Base-by-base conservation (phyloP, 805 yeast species). In the Lipomyces starkeyi region DNA sequence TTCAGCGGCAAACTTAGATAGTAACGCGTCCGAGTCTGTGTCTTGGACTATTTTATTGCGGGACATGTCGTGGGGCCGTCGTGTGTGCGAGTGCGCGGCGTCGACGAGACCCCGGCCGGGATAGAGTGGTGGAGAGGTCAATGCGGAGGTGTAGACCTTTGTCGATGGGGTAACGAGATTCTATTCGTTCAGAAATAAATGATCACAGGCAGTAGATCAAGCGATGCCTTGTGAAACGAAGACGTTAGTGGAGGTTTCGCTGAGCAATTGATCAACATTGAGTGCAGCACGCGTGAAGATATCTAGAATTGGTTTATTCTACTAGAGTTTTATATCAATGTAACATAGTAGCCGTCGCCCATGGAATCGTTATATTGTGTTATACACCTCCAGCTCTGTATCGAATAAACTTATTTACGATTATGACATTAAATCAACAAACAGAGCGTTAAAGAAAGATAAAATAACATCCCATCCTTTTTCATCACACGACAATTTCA, bases 11-110 rank as follows among this genome's bases (percentile, higher is more conserved):
- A 66, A 73, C 59, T 88, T 82, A 67, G 88, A 82, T 63, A 84
- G 78, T 49, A 87, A 76, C 1, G 91, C 91, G 75, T 88, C 91
- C 53, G 84, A 74, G 74, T 87, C 91, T 0, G 91, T 87, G 11
- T 84, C 81, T 62, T 86, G 81, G 13, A 87, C 80, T 20, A 82
- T 78, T 64, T 81, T 79, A 69, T 84, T 87, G 63, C 69, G 61
- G 35, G 71, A 68, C 71, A 64, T 67, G 59, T 43, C 62, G 63
- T 32, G 65, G 52, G 29, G 20, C 37, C 29, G 27, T 20, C 25
- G n/a, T 9, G 17, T 9, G 43, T 14, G 27, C 14, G 20, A 2
- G 34, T 34, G 61, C 49, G 11, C 49, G 49, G 9, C 22, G 49
- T 17, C 49, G 22, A 4, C 20, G 9, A 43, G 22, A n/a, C 22